These are phyloP conservation scores for Neofusicoccum kwambonambiense DNA, from an alignment of 2,329 filamentous ascomycete genomes.

Conservation along the genomic window DNA sequence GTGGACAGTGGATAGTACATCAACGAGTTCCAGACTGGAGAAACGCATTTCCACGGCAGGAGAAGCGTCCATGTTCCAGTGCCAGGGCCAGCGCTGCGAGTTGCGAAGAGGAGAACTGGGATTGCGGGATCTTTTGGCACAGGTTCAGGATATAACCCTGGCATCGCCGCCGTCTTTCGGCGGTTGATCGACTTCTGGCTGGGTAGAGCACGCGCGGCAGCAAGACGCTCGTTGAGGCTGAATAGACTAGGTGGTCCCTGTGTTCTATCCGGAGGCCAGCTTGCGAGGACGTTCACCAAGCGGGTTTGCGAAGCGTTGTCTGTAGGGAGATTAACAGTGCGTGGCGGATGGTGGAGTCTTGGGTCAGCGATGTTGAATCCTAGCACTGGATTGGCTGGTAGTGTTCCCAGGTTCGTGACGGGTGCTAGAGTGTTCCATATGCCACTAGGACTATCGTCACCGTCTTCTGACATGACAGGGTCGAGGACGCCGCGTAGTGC, in stretches of 20 bases:
- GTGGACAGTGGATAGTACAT: constrained; percentile 78
- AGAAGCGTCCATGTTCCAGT: constrained; percentile 80
- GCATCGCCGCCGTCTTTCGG: constrained; percentile 62
- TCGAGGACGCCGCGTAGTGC: constrained; percentile 68
- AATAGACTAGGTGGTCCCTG: constrained; percentile 60
- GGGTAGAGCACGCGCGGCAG: constrained; percentile 65
- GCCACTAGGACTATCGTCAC: constrained; percentile 33
- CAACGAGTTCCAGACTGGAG: constrained; percentile 80
- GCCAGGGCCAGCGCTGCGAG: constrained; percentile 51
- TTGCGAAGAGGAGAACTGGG: constrained; percentile 69
- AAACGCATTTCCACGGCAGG: constrained; percentile 86
- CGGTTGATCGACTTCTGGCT: constrained; percentile 79
- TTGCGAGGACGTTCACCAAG: constrained; percentile 61
- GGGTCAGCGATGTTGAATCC: constrained; percentile 76
- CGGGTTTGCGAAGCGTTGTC: constrained; percentile 28
- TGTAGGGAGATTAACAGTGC: constrained; percentile 41
- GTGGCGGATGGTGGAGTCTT: constrained; percentile 73
- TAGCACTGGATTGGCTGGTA: constrained; percentile 70
- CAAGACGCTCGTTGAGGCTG: constrained; percentile 63
- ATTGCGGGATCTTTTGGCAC: constrained; percentile 69
- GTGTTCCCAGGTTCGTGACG: constrained; percentile 53
- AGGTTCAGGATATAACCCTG: constrained; percentile 62
- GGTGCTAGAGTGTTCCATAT: constrained; percentile 32
- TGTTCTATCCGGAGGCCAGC: constrained; percentile 64
- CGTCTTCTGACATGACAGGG: constrained; percentile 33